A percentile compares a stretch with the other conserved stretches of the same genome.
Evolutionary conservation across 2,329 filamentous ascomycete genomes (phyloP).

Genomic region (Trichophyton simii): DNA sequence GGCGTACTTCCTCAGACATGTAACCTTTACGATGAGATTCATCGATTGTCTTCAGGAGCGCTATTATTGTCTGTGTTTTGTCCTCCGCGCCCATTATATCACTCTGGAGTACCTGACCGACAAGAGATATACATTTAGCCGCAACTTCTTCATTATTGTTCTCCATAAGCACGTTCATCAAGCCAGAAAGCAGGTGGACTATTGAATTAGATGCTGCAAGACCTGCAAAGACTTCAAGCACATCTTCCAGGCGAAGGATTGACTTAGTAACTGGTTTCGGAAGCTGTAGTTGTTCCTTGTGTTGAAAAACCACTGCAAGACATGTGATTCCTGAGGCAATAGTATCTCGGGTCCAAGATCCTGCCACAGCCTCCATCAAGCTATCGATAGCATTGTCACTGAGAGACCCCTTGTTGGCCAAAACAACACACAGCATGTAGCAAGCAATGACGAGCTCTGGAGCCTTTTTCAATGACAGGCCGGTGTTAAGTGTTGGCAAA

Average conservation of each 20-base stretch:
- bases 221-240: conserved; percentile 23
- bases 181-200: conserved; percentile 25
- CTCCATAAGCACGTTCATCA: conserved; percentile 16
- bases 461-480: conserved; percentile 60
- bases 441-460: conserved; percentile 73
- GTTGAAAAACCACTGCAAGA: conserved; percentile 68
- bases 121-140: conserved; percentile 13
- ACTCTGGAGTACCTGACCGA: conserved; percentile 27
- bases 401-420: conserved; percentile 70
- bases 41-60: conserved; percentile 25
- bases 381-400: conserved; percentile 69
- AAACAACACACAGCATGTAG: conserved; percentile 79
- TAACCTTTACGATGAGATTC: conserved; percentile 36
- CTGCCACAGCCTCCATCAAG: conserved; percentile 77
- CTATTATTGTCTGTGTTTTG: conserved; percentile 21
- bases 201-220: conserved; percentile 24
- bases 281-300: conserved; percentile 57
- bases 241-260: conserved; percentile 25
- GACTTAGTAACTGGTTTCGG: conserved; percentile 55
- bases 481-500: conserved; percentile 60
- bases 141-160: conserved; percentile 14
- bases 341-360: conserved; percentile 64
- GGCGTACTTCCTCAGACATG: conserved; percentile 40
- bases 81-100: conserved; percentile 22
- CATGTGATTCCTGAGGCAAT: conserved; percentile 63